These are phyloP conservation scores for Chlamydomonas urium DNA, from an alignment of 139 green algal genomes.

Conservation along the genomic window DNA sequence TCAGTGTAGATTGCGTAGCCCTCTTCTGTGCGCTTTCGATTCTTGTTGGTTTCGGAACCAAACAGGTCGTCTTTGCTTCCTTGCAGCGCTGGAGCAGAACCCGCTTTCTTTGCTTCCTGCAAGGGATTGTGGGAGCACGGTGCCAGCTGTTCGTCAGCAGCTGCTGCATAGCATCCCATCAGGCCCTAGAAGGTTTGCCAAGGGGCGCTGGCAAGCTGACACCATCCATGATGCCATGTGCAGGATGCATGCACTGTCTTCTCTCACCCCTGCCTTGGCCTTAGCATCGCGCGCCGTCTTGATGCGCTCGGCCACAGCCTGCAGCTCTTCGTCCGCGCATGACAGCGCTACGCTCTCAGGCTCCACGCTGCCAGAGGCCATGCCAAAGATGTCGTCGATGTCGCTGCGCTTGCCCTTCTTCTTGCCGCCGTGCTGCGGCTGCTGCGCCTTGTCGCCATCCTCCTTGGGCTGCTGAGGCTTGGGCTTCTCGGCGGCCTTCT, in stretches of 20 bases:
- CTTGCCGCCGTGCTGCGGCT: too few species aligned
- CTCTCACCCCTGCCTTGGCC: neutral
- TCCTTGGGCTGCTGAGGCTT: too few species aligned
- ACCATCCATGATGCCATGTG: neutral
- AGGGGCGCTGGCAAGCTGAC: neutral
- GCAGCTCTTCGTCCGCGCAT: neutral
- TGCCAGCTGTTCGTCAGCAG: neutral
- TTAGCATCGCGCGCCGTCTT: neutral
- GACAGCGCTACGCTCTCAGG: neutral
- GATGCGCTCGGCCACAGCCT: too few species aligned
- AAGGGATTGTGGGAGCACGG: neutral
- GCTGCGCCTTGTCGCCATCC: too few species aligned
- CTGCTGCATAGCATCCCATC: neutral
- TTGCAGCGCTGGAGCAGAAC: constrained; percentile 3
- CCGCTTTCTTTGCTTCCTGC: neutral
- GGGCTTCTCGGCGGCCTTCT: too few species aligned
- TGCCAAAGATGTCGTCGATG: constrained; percentile 61
- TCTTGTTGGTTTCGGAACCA: constrained; percentile 34
- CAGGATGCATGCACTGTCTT: neutral
- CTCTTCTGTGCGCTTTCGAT: constrained; percentile 71
- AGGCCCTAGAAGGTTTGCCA: neutral
- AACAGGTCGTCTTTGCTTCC: constrained; percentile 77
- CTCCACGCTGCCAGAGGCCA: constrained; percentile 8
- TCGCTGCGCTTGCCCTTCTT: constrained; percentile 22
- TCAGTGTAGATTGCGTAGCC: constrained; percentile 77